Evolutionary conservation across 768 basidiomycete genomes (phyloP).

Genomic region (Cyathus striatus): DNA sequence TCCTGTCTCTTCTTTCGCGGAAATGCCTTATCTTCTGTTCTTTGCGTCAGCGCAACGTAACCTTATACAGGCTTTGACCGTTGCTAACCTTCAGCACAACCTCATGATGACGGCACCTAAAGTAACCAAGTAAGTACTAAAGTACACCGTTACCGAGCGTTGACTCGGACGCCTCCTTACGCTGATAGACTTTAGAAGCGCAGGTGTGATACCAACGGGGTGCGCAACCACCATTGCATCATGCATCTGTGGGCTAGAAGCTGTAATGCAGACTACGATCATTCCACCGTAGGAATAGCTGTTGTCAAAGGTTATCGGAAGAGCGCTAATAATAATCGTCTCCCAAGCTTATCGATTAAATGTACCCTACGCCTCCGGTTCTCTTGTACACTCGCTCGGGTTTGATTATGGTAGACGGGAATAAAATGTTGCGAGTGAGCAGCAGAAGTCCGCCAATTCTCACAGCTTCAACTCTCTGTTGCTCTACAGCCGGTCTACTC

Average conservation of each 20-base stretch:
- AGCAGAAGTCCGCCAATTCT: too few relatives aligned
- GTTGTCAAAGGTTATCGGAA: background rate
- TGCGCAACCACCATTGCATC: conserved; percentile 16
- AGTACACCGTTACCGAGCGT: too few relatives aligned
- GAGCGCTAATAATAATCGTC: background rate
- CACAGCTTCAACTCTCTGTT: conserved; percentile 25
- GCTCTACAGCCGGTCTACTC: too few relatives aligned
- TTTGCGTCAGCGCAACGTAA: background rate
- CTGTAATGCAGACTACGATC: conserved; percentile 10
- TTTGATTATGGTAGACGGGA: conserved; percentile 23
- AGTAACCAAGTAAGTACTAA: too few relatives aligned
- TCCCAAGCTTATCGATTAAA: too few relatives aligned
- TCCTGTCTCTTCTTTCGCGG: background rate
- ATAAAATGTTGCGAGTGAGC: too few relatives aligned
- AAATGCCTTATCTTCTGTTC: background rate
- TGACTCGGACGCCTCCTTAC: too few relatives aligned
- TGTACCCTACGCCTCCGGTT: conserved; percentile 38
- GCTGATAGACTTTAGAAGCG: conserved; percentile 2
- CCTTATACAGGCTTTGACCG: background rate
- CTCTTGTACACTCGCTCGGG: conserved; percentile 35
- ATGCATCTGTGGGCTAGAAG: conserved; percentile 8
- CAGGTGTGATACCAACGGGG: conserved; percentile 5
- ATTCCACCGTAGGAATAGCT: conserved; percentile 18
- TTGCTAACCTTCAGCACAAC: conserved; percentile 14
- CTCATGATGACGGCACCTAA: conserved; percentile 18